Evolutionary conservation across 179 eudicot species (phyloP), one percentile per base, ranked within the genome.

Genomic region (Silene coronaria): DNA sequence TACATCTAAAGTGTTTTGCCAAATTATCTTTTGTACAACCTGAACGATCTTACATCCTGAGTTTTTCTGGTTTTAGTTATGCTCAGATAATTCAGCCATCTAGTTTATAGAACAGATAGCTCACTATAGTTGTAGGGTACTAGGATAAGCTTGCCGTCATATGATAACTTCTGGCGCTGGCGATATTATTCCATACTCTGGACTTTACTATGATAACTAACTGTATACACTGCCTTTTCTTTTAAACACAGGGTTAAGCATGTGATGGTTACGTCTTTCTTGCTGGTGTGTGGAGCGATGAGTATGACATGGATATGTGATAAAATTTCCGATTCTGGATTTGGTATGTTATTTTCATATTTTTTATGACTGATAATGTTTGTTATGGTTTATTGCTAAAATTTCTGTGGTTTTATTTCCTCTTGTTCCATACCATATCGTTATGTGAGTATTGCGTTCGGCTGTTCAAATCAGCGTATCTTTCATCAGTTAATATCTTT

Each of bases 261-360:
- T 82, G 97, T 95, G 79, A 87, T 91, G 87, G 72, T 92, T 73
- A 92, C 99, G 42, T 86, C 91, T 27, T 81, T 86, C 53, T 82
- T 90, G 62, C 77, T 95, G 90, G 95, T 88, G 34, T 87, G 86
- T 69, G 99, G 99, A 71, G 99, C 99, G 66, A 92, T 90, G 99
- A 85, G 91, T 58, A 91, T 86, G 85, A 87, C 88, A 75, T 95
- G 99, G 97, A 92, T 95, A 46, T 92, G 97, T 85, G 97, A 95
- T 82, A 86, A 85, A 81, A 90, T 95, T 75, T 67, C 99, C 34
- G 95, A 92, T 55, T 86, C 95, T 82, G 99, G 99, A 77, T 95
- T 95, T 77, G 99, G 99, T 92, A 91, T 62, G 78, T n/a, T 80
- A 45, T 65, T 71, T 13, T 55, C 73, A 22, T 58, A 51, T 13